Conservation (phyloP, 257 asterid species). For the Penstemon barbatus region DNA sequence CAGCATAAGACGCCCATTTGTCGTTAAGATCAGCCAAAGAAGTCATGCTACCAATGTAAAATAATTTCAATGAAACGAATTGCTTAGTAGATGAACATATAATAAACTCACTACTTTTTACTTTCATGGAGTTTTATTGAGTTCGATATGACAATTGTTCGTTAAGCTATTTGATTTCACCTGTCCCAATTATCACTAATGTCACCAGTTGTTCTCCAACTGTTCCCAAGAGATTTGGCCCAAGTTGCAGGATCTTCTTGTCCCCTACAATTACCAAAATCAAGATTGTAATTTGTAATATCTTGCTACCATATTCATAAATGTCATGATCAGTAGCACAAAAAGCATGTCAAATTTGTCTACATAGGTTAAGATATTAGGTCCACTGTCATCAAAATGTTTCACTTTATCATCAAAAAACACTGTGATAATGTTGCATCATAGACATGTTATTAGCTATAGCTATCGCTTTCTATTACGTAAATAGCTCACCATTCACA, state of each 20-base stretch:
- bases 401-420: background rate
- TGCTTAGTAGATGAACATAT: background rate
- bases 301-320: background rate
- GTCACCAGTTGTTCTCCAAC: slow-evolving; percentile 98
- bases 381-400: background rate
- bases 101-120: too few species aligned
- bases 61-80: slow-evolving; percentile 13
- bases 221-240: slow-evolving; percentile 77
- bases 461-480: background rate
- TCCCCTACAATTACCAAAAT: slow-evolving; percentile 53
- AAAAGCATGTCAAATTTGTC: background rate
- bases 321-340: background rate
- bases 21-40: slow-evolving; percentile 81
- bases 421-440: background rate
- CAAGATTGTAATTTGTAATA: background rate
- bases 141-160: too few species aligned
- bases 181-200: slow-evolving; percentile 76
- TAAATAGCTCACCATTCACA: slow-evolving; percentile 78
- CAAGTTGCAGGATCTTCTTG: slow-evolving; percentile 92
- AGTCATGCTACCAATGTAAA: slow-evolving; percentile 59
- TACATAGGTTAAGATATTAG: background rate
- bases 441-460: too few species aligned
- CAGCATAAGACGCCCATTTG: slow-evolving; percentile 84
- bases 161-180: slow-evolving; percentile 34
- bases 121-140: background rate